Evolutionary conservation across 2,329 filamentous ascomycete species (phyloP), one percentile per base, ranked within the genome.

Genomic region (Paecilomyces niveus): DNA sequence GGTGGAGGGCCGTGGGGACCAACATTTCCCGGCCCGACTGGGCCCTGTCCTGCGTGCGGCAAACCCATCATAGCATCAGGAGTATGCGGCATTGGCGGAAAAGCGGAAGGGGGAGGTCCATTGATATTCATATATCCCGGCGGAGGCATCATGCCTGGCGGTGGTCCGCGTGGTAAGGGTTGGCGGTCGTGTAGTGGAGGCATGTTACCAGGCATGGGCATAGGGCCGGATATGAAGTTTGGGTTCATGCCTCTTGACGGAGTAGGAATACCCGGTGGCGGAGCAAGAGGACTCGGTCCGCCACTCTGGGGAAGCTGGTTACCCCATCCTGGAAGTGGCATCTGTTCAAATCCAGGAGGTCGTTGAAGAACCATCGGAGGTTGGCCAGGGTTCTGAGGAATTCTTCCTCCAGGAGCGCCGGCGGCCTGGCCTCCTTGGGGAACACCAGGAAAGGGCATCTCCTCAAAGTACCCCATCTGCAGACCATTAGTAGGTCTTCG

Each of bases 121-220:
- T 74, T 75, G 69, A 65, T 65, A 59, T 63, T 66, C 67, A 78
- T 73, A 59, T 77, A 79, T 24, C 76, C 76, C 3, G 75, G 76
- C 24, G 76, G 76, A 29, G 76, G 76, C 65, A 75, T 74, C 72
- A 78, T 77, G 54, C 75, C 75, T 5, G 75, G 76, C 11, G 76
- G 76, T 54, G 70, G 71, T 1, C 68, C 71, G 55, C 74, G 74
- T 52, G 75, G 71, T 55, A 75, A 73, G 22, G 65, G 66, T 59
- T 73, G 70, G 22, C 73, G 70, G 31, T 75, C 74, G 54, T 66
- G 72, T 11, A 70, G 64, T 22, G 72, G 69, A 54, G 68, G 68
- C 53, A 73, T 64, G 55, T 66, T 69, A 2, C 64, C 68, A 52
- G 69, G 73, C 64, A 75, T 68, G 15, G 70, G 69, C 66, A 74